These are phyloP conservation scores for Volvariella surrecta DNA, from an alignment of 1,284 basidiomycete genomes.

Conservation along the genomic window DNA sequence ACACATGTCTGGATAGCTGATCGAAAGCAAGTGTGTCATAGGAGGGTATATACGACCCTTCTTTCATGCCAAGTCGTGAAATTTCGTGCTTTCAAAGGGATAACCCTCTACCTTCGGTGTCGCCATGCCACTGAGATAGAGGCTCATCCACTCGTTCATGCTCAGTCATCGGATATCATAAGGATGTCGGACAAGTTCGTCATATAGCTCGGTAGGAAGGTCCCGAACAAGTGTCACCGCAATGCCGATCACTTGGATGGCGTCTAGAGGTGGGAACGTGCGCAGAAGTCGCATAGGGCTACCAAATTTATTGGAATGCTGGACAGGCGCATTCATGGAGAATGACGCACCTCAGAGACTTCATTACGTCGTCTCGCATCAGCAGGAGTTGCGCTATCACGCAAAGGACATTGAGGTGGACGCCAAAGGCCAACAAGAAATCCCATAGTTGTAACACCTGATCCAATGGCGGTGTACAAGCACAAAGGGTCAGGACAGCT, in stretches of 20 bases:
- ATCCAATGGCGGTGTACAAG: slow-evolving; percentile 92
- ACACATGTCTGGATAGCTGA: too few relatives aligned
- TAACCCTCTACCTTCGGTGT: too few relatives aligned
- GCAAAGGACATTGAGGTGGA: slow-evolving; percentile 92
- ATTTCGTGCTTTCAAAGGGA: not conserved
- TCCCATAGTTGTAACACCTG: slow-evolving; percentile 96
- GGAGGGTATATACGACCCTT: too few relatives aligned
- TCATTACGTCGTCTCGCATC: slow-evolving; percentile 86
- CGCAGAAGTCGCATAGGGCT: slow-evolving; percentile 94
- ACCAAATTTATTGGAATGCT: slow-evolving; percentile 3
- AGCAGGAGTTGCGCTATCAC: slow-evolving; percentile 91
- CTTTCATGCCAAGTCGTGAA: too few relatives aligned
- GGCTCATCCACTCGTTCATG: slow-evolving; percentile 10
- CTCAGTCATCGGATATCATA: slow-evolving; percentile 44
- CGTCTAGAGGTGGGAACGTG: slow-evolving; percentile 90
- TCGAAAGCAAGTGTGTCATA: too few relatives aligned
- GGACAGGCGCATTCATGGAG: not conserved
- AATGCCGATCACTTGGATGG: slow-evolving; percentile 82
- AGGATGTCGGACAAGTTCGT: slow-evolving; percentile 87
- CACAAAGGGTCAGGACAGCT: slow-evolving; percentile 93
- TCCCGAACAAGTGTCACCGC: slow-evolving; percentile 91
- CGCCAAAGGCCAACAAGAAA: slow-evolving; percentile 92
- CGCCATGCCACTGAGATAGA: not conserved
- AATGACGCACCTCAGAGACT: slow-evolving; percentile 71
- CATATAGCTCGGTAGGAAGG: slow-evolving; percentile 82